Conservation (phyloP, 805 yeast genomes). For the Saturnispora dispora region DNA sequence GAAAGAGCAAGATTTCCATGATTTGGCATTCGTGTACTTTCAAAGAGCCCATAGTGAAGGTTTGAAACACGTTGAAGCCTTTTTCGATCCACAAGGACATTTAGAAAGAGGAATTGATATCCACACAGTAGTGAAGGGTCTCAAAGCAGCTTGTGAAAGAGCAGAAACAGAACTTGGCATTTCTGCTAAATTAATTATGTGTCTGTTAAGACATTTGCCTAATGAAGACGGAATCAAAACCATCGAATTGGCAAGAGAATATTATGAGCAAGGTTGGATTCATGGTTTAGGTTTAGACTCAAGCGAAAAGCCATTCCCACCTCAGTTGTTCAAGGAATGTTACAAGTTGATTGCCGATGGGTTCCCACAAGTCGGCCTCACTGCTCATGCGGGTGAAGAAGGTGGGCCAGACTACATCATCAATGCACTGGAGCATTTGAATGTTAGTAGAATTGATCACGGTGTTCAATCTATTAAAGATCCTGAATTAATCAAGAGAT, state of each 20-base stretch:
- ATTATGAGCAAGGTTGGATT: slow-evolving; percentile 48
- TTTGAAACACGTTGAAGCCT: slow-evolving; percentile 61
- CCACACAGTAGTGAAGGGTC: slow-evolving; percentile 55
- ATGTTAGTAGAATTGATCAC: slow-evolving; percentile 69
- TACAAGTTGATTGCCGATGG: slow-evolving; percentile 39
- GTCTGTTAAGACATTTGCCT: slow-evolving; percentile 70
- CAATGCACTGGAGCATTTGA: slow-evolving; percentile 47
- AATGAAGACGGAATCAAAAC: slow-evolving; percentile 48
- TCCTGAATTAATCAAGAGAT: slow-evolving; percentile 42
- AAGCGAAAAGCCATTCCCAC: slow-evolving; percentile 71
- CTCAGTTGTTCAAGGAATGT: slow-evolving; percentile 57
- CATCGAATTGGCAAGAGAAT: slow-evolving; percentile 42
- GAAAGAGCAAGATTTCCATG: slow-evolving; percentile 62
- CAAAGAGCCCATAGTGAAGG: slow-evolving; percentile 49
- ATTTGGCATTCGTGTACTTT: slow-evolving; percentile 70
- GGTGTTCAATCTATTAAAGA: slow-evolving; percentile 61
- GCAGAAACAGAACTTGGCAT: slow-evolving; percentile 55
- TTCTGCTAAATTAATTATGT: slow-evolving; percentile 69
- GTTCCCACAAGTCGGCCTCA: slow-evolving; percentile 49
- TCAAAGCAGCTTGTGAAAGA: slow-evolving; percentile 54
- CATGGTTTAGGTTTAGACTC: slow-evolving; percentile 80
- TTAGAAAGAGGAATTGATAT: slow-evolving; percentile 54
- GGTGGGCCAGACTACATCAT: slow-evolving; percentile 65
- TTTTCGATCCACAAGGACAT: slow-evolving; percentile 83
- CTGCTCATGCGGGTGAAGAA: slow-evolving; percentile 90